Conservation (phyloP, 2,329 filamentous ascomycete species). For the Colletotrichum brevisporum region DNA sequence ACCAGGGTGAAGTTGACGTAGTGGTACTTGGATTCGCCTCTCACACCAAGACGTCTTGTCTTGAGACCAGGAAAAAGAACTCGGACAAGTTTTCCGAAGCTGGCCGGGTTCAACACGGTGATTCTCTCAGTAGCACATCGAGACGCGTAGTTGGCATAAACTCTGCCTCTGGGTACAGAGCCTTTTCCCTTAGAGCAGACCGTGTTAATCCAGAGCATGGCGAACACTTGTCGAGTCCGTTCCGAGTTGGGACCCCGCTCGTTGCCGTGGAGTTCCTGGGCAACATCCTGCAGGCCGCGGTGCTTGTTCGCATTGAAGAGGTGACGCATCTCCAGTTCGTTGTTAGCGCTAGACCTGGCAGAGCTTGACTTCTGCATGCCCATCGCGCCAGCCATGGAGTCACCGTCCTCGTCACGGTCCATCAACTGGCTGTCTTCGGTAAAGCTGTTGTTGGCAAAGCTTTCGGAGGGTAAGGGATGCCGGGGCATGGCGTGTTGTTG, state of each 20-base stretch:
- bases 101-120: constrained; percentile 94
- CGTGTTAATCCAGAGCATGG: constrained; percentile 87
- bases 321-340: constrained; percentile 85
- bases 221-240: constrained; percentile 87
- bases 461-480: constrained; percentile 69
- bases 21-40: constrained; percentile 98
- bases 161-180: constrained; percentile 91
- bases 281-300: constrained; percentile 78
- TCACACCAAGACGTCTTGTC: constrained; percentile 90
- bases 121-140: constrained; percentile 94
- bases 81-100: constrained; percentile 96
- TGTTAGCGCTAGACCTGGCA: constrained; percentile 80
- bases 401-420: constrained; percentile 71
- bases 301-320: constrained; percentile 79
- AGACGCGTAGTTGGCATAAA: constrained; percentile 96
- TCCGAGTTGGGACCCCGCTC: constrained; percentile 86
- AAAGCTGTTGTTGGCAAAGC: constrained; percentile 68
- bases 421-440: constrained; percentile 73
- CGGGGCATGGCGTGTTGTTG: constrained; percentile 58
- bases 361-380: constrained; percentile 68
- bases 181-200: constrained; percentile 82
- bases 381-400: constrained; percentile 62
- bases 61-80: constrained; percentile 97
- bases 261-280: constrained; percentile 81
- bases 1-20: constrained; percentile 79